Evolutionary conservation across 2,329 filamentous ascomycete species (phyloP).

Genomic region (Grosmannia serpens): DNA sequence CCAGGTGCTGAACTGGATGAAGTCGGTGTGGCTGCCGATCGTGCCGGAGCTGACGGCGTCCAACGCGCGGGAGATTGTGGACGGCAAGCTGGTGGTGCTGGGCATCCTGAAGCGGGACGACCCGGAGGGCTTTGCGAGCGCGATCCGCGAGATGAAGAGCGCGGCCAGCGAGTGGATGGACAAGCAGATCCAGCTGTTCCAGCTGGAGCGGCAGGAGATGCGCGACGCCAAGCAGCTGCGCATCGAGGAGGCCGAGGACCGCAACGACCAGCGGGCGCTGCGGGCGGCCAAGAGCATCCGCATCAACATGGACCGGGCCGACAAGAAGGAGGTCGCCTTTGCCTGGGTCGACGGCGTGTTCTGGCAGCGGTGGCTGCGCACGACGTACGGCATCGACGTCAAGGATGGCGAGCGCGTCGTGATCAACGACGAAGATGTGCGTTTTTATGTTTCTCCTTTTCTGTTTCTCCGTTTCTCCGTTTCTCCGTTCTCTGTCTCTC

Average conservation of each 20-base stretch:
- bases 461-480: neutral
- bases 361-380: constrained; percentile 93
- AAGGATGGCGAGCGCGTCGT: constrained; percentile 83
- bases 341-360: constrained; percentile 96
- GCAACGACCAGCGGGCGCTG: constrained; percentile 77
- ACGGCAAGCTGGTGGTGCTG: constrained; percentile 86
- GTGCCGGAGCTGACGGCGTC: constrained; percentile 86
- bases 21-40: constrained; percentile 88
- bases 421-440: constrained; percentile 94
- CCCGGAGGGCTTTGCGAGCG: constrained; percentile 63
- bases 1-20: constrained; percentile 83
- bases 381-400: constrained; percentile 88
- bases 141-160: constrained; percentile 85
- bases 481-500: neutral
- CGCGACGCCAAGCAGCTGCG: constrained; percentile 89
- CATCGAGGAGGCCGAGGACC: constrained; percentile 92
- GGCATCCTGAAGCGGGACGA: constrained; percentile 75
- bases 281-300: constrained; percentile 80
- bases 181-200: constrained; percentile 82
- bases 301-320: constrained; percentile 80
- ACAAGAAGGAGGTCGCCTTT: constrained; percentile 82
- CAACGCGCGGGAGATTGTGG: constrained; percentile 92
- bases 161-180: constrained; percentile 98
- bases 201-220: constrained; percentile 84
- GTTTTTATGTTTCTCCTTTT: constrained; percentile 21